Conservation (phyloP, 2,329 filamentous ascomycete species). For the Calonectria naviculata region DNA sequence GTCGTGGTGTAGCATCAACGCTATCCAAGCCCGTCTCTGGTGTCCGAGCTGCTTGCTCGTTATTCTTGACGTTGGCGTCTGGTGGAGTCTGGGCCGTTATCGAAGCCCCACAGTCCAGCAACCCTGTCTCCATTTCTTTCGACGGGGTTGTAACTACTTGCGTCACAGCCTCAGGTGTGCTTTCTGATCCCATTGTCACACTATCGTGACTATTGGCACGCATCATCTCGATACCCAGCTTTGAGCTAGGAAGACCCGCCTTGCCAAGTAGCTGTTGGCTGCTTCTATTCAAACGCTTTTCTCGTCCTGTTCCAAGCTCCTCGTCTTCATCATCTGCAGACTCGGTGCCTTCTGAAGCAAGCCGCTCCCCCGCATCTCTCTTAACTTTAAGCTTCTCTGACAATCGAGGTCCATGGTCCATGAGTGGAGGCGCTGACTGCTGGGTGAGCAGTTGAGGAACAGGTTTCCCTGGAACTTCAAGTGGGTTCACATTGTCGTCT, state of each 20-base stretch:
- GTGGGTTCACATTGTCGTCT: constrained; percentile 62
- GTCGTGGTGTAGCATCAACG: constrained; percentile 58
- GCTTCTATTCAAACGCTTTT: constrained; percentile 60
- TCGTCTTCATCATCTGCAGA: constrained; percentile 97
- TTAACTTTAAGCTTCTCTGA: constrained; percentile 80
- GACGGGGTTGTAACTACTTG: constrained; percentile 62
- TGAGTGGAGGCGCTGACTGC: constrained; percentile 72
- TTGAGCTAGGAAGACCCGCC: constrained; percentile 78
- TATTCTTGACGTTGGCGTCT: constrained; percentile 27
- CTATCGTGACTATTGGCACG: constrained; percentile 94
- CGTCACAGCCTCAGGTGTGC: constrained; percentile 62
- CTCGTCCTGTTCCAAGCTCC: constrained; percentile 72
- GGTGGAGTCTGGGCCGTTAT: constrained; percentile 38
- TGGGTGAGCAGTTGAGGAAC: constrained; percentile 68
- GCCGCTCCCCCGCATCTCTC: constrained; percentile 79
- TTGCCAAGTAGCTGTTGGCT: constrained; percentile 56
- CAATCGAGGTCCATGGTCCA: constrained; percentile 69
- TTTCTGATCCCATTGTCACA: constrained; percentile 65
- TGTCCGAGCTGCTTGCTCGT: constrained; percentile 15
- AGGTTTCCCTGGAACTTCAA: constrained; percentile 51
- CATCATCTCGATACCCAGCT: constrained; percentile 98
- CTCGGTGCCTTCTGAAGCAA: constrained; percentile 78
- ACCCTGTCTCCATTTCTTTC: constrained; percentile 50
- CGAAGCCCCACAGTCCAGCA: constrained; percentile 35
- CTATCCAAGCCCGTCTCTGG: constrained; percentile 32